Evolutionary conservation across 2,329 filamentous ascomycete species (phyloP).

Genomic region (Trichoderma harzianum): DNA sequence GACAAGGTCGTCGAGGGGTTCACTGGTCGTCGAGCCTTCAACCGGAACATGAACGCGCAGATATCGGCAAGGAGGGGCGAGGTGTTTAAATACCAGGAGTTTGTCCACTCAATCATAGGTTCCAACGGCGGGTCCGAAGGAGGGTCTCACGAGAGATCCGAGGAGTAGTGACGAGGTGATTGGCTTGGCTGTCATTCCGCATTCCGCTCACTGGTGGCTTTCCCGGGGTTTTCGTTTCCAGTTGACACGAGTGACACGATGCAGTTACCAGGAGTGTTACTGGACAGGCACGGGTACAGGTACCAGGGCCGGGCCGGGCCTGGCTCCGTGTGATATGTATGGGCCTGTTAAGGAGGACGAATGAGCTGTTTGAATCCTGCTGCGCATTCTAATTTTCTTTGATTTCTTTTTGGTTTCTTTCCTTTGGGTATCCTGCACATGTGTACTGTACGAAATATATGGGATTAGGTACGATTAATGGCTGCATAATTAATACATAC

Average conservation of each 20-base stretch:
- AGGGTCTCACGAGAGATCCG: slow-evolving; percentile 28
- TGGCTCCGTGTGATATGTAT: background rate
- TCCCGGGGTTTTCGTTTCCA: background rate
- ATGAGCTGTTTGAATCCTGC: background rate
- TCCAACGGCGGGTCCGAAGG: slow-evolving; percentile 39
- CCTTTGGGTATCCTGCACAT: background rate
- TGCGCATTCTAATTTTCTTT: background rate
- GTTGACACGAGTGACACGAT: slow-evolving; percentile 15
- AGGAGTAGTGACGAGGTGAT: slow-evolving; percentile 20
- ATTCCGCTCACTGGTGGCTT: slow-evolving; percentile 2
- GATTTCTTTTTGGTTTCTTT: background rate
- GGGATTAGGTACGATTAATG: background rate
- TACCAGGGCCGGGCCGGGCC: background rate
- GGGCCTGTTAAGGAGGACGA: background rate
- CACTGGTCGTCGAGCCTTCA: slow-evolving; percentile 78
- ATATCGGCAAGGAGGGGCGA: slow-evolving; percentile 67
- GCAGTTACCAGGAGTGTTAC: background rate
- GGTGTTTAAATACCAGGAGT: slow-evolving; percentile 91
- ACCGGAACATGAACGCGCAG: slow-evolving; percentile 54
- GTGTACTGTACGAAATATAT: slow-evolving; percentile 10
- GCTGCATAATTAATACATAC: background rate
- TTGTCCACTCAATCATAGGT: slow-evolving; percentile 69
- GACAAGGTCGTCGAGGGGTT: slow-evolving; percentile 87
- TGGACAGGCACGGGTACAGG: background rate
- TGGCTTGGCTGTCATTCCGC: background rate